Conservation (phyloP, 805 yeast species). For the Torulaspora delbrueckii region DNA sequence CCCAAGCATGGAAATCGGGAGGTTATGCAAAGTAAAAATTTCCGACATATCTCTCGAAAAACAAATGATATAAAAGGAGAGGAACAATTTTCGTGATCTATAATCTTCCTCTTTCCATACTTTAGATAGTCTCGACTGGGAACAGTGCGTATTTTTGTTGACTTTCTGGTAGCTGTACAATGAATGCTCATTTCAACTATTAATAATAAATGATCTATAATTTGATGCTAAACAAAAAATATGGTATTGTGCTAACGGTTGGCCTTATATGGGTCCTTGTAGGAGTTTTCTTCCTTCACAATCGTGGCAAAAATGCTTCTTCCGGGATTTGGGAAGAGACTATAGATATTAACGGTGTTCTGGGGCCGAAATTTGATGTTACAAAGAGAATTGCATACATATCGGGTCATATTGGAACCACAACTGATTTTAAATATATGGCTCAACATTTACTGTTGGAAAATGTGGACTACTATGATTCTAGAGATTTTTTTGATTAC, state of each 20-base stretch:
- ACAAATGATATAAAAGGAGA: too few relatives aligned
- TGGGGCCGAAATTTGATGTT: slow-evolving; percentile 2
- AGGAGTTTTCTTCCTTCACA: not conserved
- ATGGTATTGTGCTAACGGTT: not conserved
- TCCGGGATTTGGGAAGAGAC: not conserved
- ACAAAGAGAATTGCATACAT: slow-evolving; percentile 10
- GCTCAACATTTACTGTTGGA: slow-evolving; percentile 7
- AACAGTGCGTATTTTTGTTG: too few relatives aligned
- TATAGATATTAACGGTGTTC: not conserved
- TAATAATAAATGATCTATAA: not conserved
- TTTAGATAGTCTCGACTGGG: too few relatives aligned
- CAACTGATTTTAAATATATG: slow-evolving; percentile 9
- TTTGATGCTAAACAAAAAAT: not conserved
- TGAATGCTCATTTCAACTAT: not conserved
- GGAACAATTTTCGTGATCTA: too few relatives aligned
- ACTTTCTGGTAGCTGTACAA: too few relatives aligned
- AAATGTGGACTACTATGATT: slow-evolving; percentile 9
- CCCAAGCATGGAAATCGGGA: too few relatives aligned
- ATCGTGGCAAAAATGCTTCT: not conserved
- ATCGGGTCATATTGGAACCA: slow-evolving; percentile 13
- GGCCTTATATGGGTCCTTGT: not conserved
- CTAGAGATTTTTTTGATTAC: not conserved
- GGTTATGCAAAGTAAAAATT: too few relatives aligned
- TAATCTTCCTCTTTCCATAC: too few relatives aligned
- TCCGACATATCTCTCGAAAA: too few relatives aligned